Base-by-base conservation (phyloP, 257 asterid genomes). In the Petunia secreta region DNA sequence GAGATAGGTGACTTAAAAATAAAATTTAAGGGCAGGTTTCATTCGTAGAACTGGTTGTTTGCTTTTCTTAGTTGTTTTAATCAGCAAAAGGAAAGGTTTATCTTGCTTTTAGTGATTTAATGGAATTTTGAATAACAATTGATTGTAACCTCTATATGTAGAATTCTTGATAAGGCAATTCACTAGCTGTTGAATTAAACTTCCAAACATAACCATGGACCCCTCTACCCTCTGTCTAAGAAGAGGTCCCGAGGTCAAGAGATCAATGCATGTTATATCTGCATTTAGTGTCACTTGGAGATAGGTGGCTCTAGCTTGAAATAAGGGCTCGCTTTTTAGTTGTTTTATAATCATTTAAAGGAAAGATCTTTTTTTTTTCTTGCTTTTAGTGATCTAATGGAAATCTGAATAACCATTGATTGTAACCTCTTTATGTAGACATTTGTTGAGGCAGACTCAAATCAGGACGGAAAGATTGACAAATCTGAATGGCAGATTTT, bases 401-500 rank as follows among this genome's bases (percentile, higher is more conserved):
- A 48, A 67, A 59, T 68, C 2, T 80, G 79, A 16, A 65, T 58
- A 37, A 82, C 65, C 13, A 13, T 75, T 8, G 57, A 58, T 60
- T 43, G 10, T 73, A 67, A 65, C 46, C 48, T 74, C 71, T 73
- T 0, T 75, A 50, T 77, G 78, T 94, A 96, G 99, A 95, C 98
- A 76, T 96, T 92, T 75, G 48, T 77, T 83, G 99, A 96, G 9
- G 98, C 98, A 2, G 98, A 96, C 77, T 83, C 83, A 43, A 89
- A 94, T 88, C 90, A 79, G 84, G 98, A 96, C 57, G 98, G 95
- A 2, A 96, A 90, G 87, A 96, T 96, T 46, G 96, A 94, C 86
- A 94, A 88, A 77, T 83, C 95, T 1, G 98, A 96, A 84, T 96
- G 98, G 99, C 94, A 87, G 68, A 85, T 85, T 68, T 96, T 94